Evolutionary conservation across 176 grass and related monocot genomes (phyloP).

Genomic region (Rhipidocladum racemiflorum): DNA sequence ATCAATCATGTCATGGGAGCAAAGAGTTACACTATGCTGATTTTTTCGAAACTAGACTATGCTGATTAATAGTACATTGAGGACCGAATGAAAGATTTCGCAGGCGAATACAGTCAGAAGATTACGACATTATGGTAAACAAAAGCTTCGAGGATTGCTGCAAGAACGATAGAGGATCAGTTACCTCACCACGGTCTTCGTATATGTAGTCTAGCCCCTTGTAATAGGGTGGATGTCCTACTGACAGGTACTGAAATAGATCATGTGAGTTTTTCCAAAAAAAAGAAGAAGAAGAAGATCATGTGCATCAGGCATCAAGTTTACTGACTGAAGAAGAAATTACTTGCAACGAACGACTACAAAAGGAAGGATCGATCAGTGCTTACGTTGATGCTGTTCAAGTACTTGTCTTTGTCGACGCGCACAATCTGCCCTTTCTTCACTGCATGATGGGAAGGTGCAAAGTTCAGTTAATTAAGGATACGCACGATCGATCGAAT

Average conservation of each 20-base stretch:
- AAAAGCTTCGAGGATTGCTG: not conserved
- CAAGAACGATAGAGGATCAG: not conserved
- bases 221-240: conserved; percentile 77
- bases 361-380: not conserved
- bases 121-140: not conserved
- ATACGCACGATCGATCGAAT: not conserved
- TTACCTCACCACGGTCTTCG: conserved; percentile 80
- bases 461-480: not conserved
- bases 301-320: not conserved
- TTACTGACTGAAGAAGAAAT: not conserved
- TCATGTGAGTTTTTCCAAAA: too few species aligned
- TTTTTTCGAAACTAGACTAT: not conserved
- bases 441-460: conserved; percentile 33
- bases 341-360: not conserved
- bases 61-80: not conserved
- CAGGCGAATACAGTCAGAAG: too few species aligned
- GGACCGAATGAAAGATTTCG: not conserved
- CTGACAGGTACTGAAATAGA: conserved; percentile 76
- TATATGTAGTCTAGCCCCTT: conserved; percentile 93
- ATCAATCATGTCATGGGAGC: not conserved
- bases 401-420: conserved; percentile 85
- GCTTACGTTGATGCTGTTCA: conserved; percentile 83
- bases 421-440: conserved; percentile 98
- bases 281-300: not conserved
- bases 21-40: not conserved